Evolutionary conservation across 176 grass and related monocot genomes (phyloP).

Genomic region (Hyparrhenia diplandra): DNA sequence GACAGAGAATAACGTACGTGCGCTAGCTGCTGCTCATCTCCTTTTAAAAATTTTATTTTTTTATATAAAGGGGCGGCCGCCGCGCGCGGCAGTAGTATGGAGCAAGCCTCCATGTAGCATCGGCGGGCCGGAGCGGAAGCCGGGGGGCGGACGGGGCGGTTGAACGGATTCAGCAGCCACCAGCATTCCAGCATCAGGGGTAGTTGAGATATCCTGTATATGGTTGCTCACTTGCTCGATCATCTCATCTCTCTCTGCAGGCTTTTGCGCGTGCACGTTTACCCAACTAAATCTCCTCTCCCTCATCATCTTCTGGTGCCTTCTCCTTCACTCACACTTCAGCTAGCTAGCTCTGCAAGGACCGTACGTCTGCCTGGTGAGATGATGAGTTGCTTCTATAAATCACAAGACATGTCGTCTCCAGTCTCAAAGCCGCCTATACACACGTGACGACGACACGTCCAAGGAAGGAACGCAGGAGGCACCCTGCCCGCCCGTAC

Average conservation of each 20-base stretch:
- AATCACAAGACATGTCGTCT: conserved; percentile 17
- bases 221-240: conserved; percentile 40
- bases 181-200: background rate
- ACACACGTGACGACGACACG: background rate
- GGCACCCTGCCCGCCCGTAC: too few relatives aligned
- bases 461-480: background rate
- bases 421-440: background rate
- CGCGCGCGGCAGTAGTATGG: background rate
- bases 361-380: background rate
- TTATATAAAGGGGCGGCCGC: background rate
- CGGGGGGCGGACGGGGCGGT: conserved; percentile 37
- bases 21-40: background rate
- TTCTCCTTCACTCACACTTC: conserved; percentile 27
- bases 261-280: conserved; percentile 46
- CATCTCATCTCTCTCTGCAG: background rate
- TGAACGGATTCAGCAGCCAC: conserved; percentile 39
- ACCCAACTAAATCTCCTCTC: conserved; percentile 45
- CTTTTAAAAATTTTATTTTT: background rate
- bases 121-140: background rate
- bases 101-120: conserved; percentile 7
- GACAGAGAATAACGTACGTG: background rate
- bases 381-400: conserved; percentile 1
- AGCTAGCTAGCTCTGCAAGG: background rate
- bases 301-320: conserved; percentile 28
- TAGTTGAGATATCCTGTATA: conserved; percentile 75